These are phyloP conservation scores for Mycena venus DNA, from an alignment of 768 basidiomycete species.

Conservation along the genomic window DNA sequence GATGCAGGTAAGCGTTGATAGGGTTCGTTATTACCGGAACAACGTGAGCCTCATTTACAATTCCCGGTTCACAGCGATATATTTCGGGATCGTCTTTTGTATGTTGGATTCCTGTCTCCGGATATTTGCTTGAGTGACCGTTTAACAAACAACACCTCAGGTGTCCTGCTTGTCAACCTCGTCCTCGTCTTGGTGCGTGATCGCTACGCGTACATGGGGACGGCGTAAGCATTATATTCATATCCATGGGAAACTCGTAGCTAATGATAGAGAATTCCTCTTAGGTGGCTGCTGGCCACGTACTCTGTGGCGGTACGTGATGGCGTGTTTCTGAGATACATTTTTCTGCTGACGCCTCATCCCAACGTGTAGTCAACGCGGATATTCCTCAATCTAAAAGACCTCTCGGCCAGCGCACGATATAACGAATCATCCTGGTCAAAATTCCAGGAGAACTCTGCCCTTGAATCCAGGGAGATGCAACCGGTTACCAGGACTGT, in stretches of 20 bases:
- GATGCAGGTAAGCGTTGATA: constrained; percentile 12
- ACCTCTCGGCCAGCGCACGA: not conserved
- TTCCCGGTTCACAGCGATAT: constrained; percentile 1
- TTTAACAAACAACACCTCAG: constrained; percentile 7
- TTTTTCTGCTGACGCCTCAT: constrained; percentile 6
- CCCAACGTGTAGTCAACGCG: constrained; percentile 12
- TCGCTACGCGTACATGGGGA: constrained; percentile 9
- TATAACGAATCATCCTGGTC: constrained; percentile 19
- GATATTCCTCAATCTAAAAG: constrained; percentile 16
- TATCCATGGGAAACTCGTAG: constrained; percentile 2
- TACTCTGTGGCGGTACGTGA: constrained; percentile 17
- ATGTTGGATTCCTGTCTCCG: not conserved
- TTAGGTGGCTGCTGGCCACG: constrained; percentile 13
- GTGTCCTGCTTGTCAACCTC: constrained; percentile 10
- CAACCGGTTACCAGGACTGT: constrained; percentile 9
- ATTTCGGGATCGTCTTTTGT: constrained; percentile 13
- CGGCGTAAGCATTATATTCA: constrained; percentile 10
- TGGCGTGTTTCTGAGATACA: not conserved
- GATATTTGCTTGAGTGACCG: constrained; percentile 1
- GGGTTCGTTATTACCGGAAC: not conserved
- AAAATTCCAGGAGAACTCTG: constrained; percentile 8
- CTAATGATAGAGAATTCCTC: constrained; percentile 1
- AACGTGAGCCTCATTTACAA: constrained; percentile 5
- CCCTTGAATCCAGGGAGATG: constrained; percentile 9
- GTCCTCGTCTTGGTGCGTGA: constrained; percentile 4